Evolutionary conservation across 2,329 filamentous ascomycete genomes (phyloP), one percentile per base, ranked within the genome.

Genomic region (Ceratocystis eucalypticola): DNA sequence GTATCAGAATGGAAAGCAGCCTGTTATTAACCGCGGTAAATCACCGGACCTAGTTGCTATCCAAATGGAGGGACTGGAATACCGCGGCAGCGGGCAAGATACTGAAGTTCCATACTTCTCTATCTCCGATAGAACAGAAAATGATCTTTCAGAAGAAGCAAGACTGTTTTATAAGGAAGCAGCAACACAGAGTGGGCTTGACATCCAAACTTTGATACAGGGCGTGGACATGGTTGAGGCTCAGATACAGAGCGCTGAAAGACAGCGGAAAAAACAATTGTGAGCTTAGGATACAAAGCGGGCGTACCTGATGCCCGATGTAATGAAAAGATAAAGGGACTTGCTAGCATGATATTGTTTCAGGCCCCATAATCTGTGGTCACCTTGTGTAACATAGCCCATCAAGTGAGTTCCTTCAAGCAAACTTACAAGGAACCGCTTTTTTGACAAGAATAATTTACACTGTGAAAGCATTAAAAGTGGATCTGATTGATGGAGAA

Each of bases 141-240:
- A 67, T 10, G 68, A 69, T 63, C 20, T 70, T n/a, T 63, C 68
- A 12, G 61, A 61, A 10, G 63, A 65, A n/a, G 68, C 68, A 8
- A 41, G 25, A 15, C 20, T 37, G 15, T 69, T 70, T 48, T 70
- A 70, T 20, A 46, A 67, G 12, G 53, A 65, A n/a, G 69, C 67
- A 17, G 55, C 68, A 48, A 48, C 30, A 55, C 41, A 44, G 15
- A 65, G 61, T 50, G 68, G 65, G 20, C 48, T 69, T 15, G 57
- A 65, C 33, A 61, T 67, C 12, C 30, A 67, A n/a, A 67, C 63
- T 4, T 15, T 69, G 15, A 61, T 70, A 15, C 62, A 61, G 44
- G 66, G 66, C 25, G 69, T 66, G 6, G 69, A 70, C 20, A 69
- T 68, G 68, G 64, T 65, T n/a, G 68, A 70, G 55, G 45, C 57